Conservation (phyloP, 164 flowering plant genomes). For the Vitis amurensis region DNA sequence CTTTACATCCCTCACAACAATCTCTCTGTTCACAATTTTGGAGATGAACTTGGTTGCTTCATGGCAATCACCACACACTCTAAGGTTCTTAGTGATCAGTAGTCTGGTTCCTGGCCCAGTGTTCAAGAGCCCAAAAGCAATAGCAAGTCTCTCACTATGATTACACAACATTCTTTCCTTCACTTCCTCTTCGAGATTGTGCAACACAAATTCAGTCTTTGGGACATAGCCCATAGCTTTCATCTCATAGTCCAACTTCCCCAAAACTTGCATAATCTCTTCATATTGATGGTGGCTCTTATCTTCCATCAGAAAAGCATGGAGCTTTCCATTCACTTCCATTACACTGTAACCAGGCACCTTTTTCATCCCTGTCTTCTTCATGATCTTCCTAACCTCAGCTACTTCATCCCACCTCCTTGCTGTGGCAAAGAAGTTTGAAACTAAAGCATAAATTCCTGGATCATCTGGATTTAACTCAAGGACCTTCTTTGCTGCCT, state of each 20-base stretch:
- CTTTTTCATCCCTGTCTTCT: slow-evolving; percentile 40
- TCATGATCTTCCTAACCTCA: slow-evolving; percentile 44
- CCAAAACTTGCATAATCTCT: slow-evolving; percentile 24
- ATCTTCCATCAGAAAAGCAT: slow-evolving; percentile 55
- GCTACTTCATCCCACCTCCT: slow-evolving; percentile 56
- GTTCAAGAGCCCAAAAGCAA: slow-evolving; percentile 27
- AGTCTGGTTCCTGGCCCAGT: slow-evolving; percentile 22
- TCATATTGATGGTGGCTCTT: slow-evolving; percentile 36
- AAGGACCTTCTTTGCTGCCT: slow-evolving; percentile 46
- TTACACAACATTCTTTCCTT: not conserved
- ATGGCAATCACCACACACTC: slow-evolving; percentile 21
- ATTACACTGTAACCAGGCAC: slow-evolving; percentile 52
- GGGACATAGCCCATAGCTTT: slow-evolving; percentile 26
- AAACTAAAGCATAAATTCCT: slow-evolving; percentile 46
- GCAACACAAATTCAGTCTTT: slow-evolving; percentile 27
- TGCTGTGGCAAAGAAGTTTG: slow-evolving; percentile 53
- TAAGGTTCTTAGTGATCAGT: slow-evolving; percentile 24
- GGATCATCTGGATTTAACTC: slow-evolving; percentile 47
- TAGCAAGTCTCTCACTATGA: slow-evolving; percentile 8
- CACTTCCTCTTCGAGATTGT: slow-evolving; percentile 26
- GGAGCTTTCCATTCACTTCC: slow-evolving; percentile 54
- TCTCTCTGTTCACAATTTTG: slow-evolving; percentile 16
- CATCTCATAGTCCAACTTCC: slow-evolving; percentile 39
- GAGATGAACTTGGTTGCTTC: slow-evolving; percentile 27
- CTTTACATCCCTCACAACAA: slow-evolving; percentile 22